Base-by-base conservation (phyloP, 495 filamentous ascomycete genomes). In the Friedmanniomyces simplex region DNA sequence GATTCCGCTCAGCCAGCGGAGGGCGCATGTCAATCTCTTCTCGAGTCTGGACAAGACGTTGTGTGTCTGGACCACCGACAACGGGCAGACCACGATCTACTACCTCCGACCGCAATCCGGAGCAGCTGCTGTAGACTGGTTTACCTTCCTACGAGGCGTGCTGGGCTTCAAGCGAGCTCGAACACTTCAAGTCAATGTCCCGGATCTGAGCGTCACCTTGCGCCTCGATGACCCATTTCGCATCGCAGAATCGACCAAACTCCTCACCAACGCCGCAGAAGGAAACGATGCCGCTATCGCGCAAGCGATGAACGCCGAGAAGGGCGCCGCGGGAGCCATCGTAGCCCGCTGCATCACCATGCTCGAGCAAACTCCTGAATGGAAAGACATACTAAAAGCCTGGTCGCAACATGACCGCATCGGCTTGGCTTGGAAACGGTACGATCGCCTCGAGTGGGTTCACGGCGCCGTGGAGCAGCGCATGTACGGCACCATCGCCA, bases 401-500 rank as follows among this genome's bases (percentile, higher is more conserved):
- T 88, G 85, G 85, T 69, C 77, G 18, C 75, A 74, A 42, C 68
- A 78, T 30, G 77, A 84, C 55, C 80, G 77, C 28, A 82, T 89
- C 72, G 85, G 85, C 1, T 73, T 89, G 51, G 85, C 83, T 16
- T 89, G 85, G 85, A 85, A 83, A 64, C 76, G 85, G 34, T 89
- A 88, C 63, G 85, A 89, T 63, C 77, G 85, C 14, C 70, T 89
- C 10, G 85, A 89, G 67, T 89, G 85, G 85, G 70, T 89, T 7
- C 77, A 84, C 68, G 85, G 85, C 18, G 72, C 70, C 5, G 83
- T 86, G 50, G 85, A 88, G 66, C 76, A 81, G 57, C 81, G 79
- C 43, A 88, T 89, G 85, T 86, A 87, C 61, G 85, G 85, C 4
- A 79, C 83, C 0, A 78, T 89, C 14, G 85, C 80, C 22, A 88